Percentiles rank a stretch among this genome's conserved stretches.
These are phyloP conservation scores for Hanseniaspora clermontiae DNA, from an alignment of 805 yeast species.

Conservation along the genomic window DNA sequence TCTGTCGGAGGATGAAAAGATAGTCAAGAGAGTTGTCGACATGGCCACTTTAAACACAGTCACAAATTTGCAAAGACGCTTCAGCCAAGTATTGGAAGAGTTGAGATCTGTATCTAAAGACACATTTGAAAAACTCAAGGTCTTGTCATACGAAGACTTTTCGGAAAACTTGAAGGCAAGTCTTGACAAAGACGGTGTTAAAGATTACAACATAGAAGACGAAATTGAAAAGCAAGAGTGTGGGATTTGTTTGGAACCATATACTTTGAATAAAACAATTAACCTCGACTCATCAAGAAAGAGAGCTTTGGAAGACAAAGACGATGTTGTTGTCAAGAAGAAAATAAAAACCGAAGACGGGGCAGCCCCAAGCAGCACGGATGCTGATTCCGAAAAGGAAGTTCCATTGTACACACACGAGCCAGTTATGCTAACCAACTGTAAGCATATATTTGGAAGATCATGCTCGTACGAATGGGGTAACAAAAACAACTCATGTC, in stretches of 20 bases:
- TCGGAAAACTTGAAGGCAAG: neutral
- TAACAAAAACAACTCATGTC: conserved; percentile 60
- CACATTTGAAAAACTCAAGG: conserved; percentile 2
- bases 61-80: conserved; percentile 3
- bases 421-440: conserved; percentile 58
- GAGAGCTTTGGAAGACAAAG: neutral
- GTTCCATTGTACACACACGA: conserved; percentile 37
- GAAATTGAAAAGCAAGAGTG: conserved; percentile 4
- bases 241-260: conserved; percentile 10
- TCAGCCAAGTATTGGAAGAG: conserved; percentile 1
- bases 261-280: neutral
- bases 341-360: neutral
- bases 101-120: conserved; percentile 11
- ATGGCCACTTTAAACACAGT: conserved; percentile 11
- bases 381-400: conserved; percentile 2
- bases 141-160: neutral
- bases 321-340: neutral
- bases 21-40: conserved; percentile 1
- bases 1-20: conserved; percentile 4
- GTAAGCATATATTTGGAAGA: conserved; percentile 77
- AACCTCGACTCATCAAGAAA: neutral
- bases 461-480: conserved; percentile 83
- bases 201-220: neutral
- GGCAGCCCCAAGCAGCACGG: neutral
- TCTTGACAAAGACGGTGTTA: neutral